Conservation (phyloP, 2,329 filamentous ascomycete species). For the Daldinia sp. region DNA sequence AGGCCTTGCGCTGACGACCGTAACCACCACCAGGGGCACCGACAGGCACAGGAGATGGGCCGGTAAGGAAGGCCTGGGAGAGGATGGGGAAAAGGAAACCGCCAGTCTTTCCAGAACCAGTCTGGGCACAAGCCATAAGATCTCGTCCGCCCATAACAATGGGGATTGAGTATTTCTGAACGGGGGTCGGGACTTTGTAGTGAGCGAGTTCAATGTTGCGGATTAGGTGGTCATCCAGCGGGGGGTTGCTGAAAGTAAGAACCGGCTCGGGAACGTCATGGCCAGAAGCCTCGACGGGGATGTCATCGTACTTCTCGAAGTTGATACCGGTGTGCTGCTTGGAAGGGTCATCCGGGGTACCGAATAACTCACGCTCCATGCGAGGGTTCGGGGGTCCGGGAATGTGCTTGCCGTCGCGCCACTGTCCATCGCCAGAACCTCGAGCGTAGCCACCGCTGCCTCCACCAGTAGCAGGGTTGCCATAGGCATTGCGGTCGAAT, state of each 20-base stretch:
- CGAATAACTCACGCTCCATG: slow-evolving; percentile 95
- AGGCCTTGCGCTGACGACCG: slow-evolving; percentile 96
- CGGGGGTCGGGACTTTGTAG: slow-evolving; percentile 95
- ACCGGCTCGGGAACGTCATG: slow-evolving; percentile 93
- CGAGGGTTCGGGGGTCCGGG: slow-evolving; percentile 89
- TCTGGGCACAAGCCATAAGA: slow-evolving; percentile 99
- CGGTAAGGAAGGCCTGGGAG: slow-evolving; percentile 94
- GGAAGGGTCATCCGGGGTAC: slow-evolving; percentile 86
- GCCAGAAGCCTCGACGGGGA: slow-evolving; percentile 96
- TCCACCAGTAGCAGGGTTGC: slow-evolving; percentile 60
- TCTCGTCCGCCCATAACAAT: slow-evolving; percentile 99
- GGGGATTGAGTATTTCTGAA: slow-evolving; percentile 99
- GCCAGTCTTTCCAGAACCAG: slow-evolving; percentile 99
- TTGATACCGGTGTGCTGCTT: slow-evolving; percentile 99
- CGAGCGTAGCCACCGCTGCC: slow-evolving; percentile 69
- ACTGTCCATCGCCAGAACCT: slow-evolving; percentile 94
- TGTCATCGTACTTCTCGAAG: slow-evolving; percentile 99
- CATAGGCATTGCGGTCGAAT: slow-evolving; percentile 75
- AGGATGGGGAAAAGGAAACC: slow-evolving; percentile 99
- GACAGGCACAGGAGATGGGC: slow-evolving; percentile 78
- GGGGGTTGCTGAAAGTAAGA: slow-evolving; percentile 90
- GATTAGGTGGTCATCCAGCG: slow-evolving; percentile 92
- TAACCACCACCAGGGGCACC: slow-evolving; percentile 76
- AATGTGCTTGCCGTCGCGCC: slow-evolving; percentile 97
- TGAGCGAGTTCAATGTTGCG: slow-evolving; percentile 92